A percentile compares a stretch with the other conserved stretches of the same genome.
Conservation (phyloP, 768 basidiomycete genomes). For the Suillus paluster region DNA sequence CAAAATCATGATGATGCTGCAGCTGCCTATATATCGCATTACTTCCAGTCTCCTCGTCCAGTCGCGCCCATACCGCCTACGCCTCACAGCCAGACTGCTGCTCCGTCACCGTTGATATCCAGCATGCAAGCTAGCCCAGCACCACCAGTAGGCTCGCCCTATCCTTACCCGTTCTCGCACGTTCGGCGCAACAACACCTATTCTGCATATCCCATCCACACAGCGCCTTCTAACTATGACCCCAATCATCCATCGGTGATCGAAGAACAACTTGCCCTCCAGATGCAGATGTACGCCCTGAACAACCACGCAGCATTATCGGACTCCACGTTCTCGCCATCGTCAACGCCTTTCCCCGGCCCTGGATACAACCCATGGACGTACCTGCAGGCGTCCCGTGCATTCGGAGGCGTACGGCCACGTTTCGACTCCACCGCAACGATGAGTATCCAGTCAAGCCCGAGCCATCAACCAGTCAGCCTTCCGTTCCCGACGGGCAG, state of each 20-base stretch:
- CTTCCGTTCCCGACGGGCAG: conserved; percentile 56
- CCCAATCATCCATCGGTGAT: conserved; percentile 53
- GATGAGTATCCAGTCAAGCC: conserved; percentile 59
- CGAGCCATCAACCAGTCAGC: conserved; percentile 36
- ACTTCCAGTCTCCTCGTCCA: conserved; percentile 64
- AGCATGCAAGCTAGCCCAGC: conserved; percentile 58
- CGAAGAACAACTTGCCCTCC: conserved; percentile 71
- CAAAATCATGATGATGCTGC: conserved; percentile 66
- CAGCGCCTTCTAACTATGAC: conserved; percentile 47
- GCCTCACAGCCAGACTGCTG: conserved; percentile 74
- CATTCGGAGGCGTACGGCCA: conserved; percentile 38
- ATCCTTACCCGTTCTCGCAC: conserved; percentile 78
- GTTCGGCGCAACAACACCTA: conserved; percentile 59
- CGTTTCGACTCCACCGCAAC: conserved; percentile 40
- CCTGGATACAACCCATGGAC: conserved; percentile 74
- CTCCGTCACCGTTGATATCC: conserved; percentile 68
- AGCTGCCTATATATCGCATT: conserved; percentile 61
- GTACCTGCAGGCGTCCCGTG: conserved; percentile 61
- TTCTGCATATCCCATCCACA: conserved; percentile 42
- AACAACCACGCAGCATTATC: conserved; percentile 65
- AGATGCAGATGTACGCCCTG: conserved; percentile 80
- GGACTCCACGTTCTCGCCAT: conserved; percentile 79
- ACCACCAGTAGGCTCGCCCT: conserved; percentile 71
- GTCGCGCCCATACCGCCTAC: conserved; percentile 82
- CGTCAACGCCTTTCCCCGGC: conserved; percentile 72